These are phyloP conservation scores for Verticillium nubilum DNA, from an alignment of 2,329 filamentous ascomycete species.

Conservation along the genomic window DNA sequence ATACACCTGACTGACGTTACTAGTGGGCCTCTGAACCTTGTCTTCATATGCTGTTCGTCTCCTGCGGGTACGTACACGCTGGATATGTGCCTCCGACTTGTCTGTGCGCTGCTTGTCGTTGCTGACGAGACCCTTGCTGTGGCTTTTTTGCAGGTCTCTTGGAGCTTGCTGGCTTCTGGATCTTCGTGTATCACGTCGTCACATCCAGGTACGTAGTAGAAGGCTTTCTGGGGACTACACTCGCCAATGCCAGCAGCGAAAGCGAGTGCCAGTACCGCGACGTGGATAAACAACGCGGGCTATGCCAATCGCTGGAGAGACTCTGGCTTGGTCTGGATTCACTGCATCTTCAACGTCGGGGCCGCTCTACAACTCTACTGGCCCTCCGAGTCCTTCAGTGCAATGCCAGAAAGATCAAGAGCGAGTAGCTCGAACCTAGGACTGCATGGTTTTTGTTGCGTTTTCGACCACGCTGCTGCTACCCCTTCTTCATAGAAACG, in stretches of 20 bases:
- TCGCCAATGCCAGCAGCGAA: slow-evolving; percentile 48
- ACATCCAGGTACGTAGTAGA: slow-evolving; percentile 71
- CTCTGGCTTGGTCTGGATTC: slow-evolving; percentile 48
- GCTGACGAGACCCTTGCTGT: neutral
- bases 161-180: slow-evolving; percentile 62
- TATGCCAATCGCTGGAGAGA: slow-evolving; percentile 46
- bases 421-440: no score
- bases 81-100: neutral
- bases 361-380: slow-evolving; percentile 43
- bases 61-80: slow-evolving; percentile 33
- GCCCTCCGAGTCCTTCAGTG: slow-evolving; percentile 24
- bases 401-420: slow-evolving; percentile 2
- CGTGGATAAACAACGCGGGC: slow-evolving; percentile 26
- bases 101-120: neutral
- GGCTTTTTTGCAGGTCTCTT: slow-evolving; percentile 8
- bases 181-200: slow-evolving; percentile 68
- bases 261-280: slow-evolving; percentile 21
- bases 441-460: no score
- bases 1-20: slow-evolving; percentile 58
- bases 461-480: no score
- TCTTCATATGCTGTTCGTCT: slow-evolving; percentile 60
- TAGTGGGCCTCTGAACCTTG: slow-evolving; percentile 57
- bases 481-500: no score
- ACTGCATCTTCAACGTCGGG: slow-evolving; percentile 45
- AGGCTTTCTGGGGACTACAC: slow-evolving; percentile 56